phyloP scores from a whole-genome alignment of 2,329 filamentous ascomycete genomes.

The Pseudopithomyces chartarum region DNA sequence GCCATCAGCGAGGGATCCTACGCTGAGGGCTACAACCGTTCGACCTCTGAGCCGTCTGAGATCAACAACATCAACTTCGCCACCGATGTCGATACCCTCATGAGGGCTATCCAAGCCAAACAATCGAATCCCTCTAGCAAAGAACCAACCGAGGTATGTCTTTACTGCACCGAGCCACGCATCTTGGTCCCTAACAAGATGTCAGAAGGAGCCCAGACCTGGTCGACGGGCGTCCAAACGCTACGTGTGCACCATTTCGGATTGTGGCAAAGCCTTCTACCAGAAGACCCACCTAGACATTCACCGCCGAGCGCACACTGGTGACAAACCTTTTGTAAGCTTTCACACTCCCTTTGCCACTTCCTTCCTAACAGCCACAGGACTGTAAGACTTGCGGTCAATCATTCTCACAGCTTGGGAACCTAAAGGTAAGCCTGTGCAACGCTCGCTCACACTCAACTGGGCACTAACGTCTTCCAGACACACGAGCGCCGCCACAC shows the following conservation, averaged over 20 bases:
- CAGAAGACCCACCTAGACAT: slow-evolving; percentile 95
- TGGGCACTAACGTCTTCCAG: slow-evolving; percentile 48
- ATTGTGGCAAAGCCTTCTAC: slow-evolving; percentile 80
- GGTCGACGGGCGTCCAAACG: slow-evolving; percentile 61
- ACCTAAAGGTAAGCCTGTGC: slow-evolving; percentile 70
- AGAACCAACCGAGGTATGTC: slow-evolving; percentile 39
- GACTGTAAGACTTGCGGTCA: slow-evolving; percentile 71
- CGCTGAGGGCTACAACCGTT: slow-evolving; percentile 49
- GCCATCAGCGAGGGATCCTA: slow-evolving; percentile 43
- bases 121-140: slow-evolving; percentile 46
- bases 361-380: slow-evolving; percentile 61
- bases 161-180: background rate
- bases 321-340: slow-evolving; percentile 85
- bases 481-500: slow-evolving; percentile 89
- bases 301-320: slow-evolving; percentile 85
- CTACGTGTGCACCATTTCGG: slow-evolving; percentile 74
- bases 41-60: slow-evolving; percentile 50
- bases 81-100: slow-evolving; percentile 85
- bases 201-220: slow-evolving; percentile 33
- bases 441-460: too few relatives aligned
- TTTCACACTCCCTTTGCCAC: slow-evolving; percentile 12
- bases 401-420: slow-evolving; percentile 86
- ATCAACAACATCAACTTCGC: slow-evolving; percentile 65
- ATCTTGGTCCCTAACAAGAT: background rate
- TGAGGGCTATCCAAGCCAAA: slow-evolving; percentile 84